Evolutionary conservation across 1,284 basidiomycete species (phyloP), one percentile per base, ranked within the genome.

Genomic region (Rhodotorula glutinis): DNA sequence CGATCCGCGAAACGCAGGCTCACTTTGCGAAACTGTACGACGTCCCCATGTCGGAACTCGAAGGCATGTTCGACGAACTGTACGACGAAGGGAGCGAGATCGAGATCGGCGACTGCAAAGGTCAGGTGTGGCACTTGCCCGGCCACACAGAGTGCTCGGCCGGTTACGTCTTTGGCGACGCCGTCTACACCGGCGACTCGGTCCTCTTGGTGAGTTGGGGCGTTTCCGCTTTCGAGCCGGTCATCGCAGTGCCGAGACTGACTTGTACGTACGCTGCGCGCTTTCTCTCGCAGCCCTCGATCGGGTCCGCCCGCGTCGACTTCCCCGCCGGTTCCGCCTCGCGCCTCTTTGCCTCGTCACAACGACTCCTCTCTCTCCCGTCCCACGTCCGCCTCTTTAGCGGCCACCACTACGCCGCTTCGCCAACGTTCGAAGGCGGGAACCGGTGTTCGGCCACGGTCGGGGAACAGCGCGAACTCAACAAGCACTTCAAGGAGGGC

Each of bases 261-360:
- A 44, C 43, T 21, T 44, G 7, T 16, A n/a, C n/a, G n/a, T n/a
- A n/a, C n/a, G n/a, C n/a, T n/a, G n/a, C n/a, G n/a, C n/a, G n/a
- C n/a, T n/a, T n/a, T n/a, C n/a, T n/a, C n/a, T n/a, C n/a, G n/a
- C 49, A 67, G 55, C 76, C 76, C 25, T 71, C 75, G 51, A 71
- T 76, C 19, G 75, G 75, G 29, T 73, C 75, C 5, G 76, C 76
- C 53, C 74, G 76, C 25, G 73, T 73, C 46, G 76, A 77, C 62
- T 77, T 77, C 59, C 76, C 76, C 21, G 72, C 74, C 52, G 76
- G 76, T 11, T 69, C 70, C 43, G 69, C 75, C 33, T 33, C 60
- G 3, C 56, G 54, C 23, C 70, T 77, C 40, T 75, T 64, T 62
- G 23, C 57, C 4, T 74, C 73, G 3, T 70, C 74, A 3, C 71